Evolutionary conservation across 2,329 filamentous ascomycete genomes (phyloP).

Genomic region (Cercospora janseana): DNA sequence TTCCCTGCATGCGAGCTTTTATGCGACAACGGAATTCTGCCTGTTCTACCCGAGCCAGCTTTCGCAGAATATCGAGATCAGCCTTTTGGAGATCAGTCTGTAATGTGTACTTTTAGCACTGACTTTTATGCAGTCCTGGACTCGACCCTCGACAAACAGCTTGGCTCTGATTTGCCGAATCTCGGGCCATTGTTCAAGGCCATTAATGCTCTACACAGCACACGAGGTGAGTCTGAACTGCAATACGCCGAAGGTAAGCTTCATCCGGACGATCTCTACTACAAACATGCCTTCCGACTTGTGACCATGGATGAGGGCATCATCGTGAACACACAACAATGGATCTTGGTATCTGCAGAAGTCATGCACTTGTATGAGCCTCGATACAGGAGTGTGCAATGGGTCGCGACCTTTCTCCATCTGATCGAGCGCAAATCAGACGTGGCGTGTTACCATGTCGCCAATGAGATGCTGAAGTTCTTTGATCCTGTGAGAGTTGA

Average conservation of each 20-base stretch:
- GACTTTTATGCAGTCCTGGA: neutral
- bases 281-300: neutral
- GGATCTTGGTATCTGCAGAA: neutral
- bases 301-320: neutral
- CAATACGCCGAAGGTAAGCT: neutral
- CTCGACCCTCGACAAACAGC: neutral
- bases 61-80: neutral
- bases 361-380: conserved; percentile 3
- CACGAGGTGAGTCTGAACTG: neutral
- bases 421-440: conserved; percentile 2
- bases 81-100: neutral
- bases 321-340: neutral
- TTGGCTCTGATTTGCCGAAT: neutral
- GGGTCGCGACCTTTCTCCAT: neutral
- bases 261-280: neutral
- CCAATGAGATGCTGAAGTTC: neutral
- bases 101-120: neutral
- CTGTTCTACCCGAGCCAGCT: neutral
- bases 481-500: neutral
- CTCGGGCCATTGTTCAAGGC: neutral
- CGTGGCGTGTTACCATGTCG: neutral
- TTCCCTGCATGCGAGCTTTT: conserved; percentile 1
- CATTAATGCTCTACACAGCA: neutral
- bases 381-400: neutral
- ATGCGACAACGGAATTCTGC: neutral